phyloP scores from a whole-genome alignment of 2,329 filamentous ascomycete species.

The Aspergillus pseudoviridinutans region DNA sequence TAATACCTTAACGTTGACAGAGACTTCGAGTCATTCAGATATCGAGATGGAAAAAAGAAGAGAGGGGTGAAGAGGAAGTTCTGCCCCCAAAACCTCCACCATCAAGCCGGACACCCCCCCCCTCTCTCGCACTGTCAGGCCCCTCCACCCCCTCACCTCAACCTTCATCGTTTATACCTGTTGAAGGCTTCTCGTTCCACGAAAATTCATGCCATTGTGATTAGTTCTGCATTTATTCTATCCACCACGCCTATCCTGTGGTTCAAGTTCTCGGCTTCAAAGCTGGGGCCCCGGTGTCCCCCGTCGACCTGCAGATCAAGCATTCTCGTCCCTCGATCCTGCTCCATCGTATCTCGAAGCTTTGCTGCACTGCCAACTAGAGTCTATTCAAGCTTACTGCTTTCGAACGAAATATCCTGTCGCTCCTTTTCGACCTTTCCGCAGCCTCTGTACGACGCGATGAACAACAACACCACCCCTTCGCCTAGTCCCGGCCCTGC shows the following conservation, averaged over 20 bases:
- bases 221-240: background rate
- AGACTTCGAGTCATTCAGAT: background rate
- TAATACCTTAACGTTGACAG: background rate
- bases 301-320: slow-evolving; percentile 21
- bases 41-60: background rate
- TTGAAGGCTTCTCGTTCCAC: background rate
- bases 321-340: slow-evolving; percentile 15
- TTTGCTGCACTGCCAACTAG: slow-evolving; percentile 10
- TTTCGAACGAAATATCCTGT: background rate
- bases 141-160: background rate
- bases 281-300: slow-evolving; percentile 24
- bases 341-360: slow-evolving; percentile 8
- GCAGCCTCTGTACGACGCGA: slow-evolving; percentile 10
- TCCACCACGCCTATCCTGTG: slow-evolving; percentile 7
- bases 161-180: background rate
- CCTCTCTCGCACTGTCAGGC: background rate
- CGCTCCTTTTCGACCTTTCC: background rate
- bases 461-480: slow-evolving; percentile 31
- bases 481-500: slow-evolving; percentile 33
- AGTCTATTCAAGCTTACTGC: background rate
- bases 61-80: background rate
- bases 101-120: background rate
- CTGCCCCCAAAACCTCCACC: background rate
- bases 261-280: slow-evolving; percentile 21
- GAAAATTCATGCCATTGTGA: background rate